Evolutionary conservation across 192 early-diverging fungal species (phyloP).

Genomic region (Entomortierella parvispora): DNA sequence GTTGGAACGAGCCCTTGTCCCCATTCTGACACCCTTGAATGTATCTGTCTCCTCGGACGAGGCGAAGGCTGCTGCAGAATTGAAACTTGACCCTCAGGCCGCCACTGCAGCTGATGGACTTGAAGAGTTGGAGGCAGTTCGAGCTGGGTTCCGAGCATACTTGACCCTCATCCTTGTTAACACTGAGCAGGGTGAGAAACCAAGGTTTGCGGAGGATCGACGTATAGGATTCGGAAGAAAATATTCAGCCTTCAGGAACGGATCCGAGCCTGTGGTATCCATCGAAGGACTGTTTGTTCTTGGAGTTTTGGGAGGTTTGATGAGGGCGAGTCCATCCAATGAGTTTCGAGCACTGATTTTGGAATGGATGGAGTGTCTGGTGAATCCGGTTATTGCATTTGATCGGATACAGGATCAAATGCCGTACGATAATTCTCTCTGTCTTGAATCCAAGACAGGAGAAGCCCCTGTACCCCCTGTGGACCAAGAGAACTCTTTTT

Average conservation of each 20-base stretch:
- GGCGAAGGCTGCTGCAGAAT: neutral
- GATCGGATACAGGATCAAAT: constrained; percentile 11
- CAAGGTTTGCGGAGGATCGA: neutral
- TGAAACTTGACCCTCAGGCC: neutral
- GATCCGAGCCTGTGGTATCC: neutral
- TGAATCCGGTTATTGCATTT: constrained; percentile 15
- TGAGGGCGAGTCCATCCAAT: constrained; percentile 21
- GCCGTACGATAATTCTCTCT: neutral
- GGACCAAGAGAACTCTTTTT: neutral
- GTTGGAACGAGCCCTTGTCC: constrained; percentile 13
- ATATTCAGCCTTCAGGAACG: neutral
- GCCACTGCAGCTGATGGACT: neutral
- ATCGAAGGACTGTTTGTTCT: constrained; percentile 34
- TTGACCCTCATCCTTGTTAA: constrained; percentile 43
- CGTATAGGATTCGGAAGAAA: neutral
- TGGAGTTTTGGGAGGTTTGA: constrained; percentile 22
- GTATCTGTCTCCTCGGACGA: constrained; percentile 1
- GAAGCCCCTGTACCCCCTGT: neutral
- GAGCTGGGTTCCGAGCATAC: constrained; percentile 36
- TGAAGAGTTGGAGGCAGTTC: constrained; percentile 11
- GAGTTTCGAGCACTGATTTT: constrained; percentile 18
- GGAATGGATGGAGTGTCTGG: constrained; percentile 19
- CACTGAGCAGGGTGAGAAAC: constrained; percentile 14
- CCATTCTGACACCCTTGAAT: constrained; percentile 22
- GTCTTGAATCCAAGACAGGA: neutral